These are phyloP conservation scores for Arthrobotrys iridis DNA, from an alignment of 2,329 filamentous ascomycete species.

Conservation along the genomic window DNA sequence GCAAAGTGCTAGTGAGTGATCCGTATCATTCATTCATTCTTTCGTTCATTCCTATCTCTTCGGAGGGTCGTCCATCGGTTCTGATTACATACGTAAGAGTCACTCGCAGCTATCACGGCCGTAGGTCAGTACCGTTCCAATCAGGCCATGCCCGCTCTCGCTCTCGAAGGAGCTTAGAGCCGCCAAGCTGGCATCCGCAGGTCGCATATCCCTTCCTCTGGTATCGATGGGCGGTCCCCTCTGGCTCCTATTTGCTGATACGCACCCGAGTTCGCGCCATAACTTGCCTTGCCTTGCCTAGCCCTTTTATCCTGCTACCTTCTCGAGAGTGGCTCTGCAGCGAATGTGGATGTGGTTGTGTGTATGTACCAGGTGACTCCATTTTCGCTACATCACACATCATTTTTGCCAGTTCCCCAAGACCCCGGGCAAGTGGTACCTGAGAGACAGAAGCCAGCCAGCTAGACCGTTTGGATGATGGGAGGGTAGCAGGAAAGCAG, in stretches of 20 bases:
- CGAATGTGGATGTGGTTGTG: too few relatives aligned
- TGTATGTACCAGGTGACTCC: slow-evolving; percentile 50
- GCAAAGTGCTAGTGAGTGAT: neutral
- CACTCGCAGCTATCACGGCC: slow-evolving; percentile 45
- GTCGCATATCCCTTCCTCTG: slow-evolving; percentile 49
- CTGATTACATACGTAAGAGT: slow-evolving; percentile 38
- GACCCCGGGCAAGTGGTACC: slow-evolving; percentile 22
- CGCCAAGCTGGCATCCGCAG: slow-evolving; percentile 24
- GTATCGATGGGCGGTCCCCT: neutral
- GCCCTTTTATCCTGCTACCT: slow-evolving; percentile 17
- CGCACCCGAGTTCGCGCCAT: slow-evolving; percentile 48
- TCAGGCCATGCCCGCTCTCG: slow-evolving; percentile 20
- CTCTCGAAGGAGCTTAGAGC: slow-evolving; percentile 27
- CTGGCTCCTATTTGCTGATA: slow-evolving; percentile 49
- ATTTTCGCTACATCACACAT: slow-evolving; percentile 42
- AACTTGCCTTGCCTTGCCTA: too few relatives aligned
- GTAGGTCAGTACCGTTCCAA: slow-evolving; percentile 10
- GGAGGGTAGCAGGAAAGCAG: too few relatives aligned
- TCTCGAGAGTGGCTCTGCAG: neutral
- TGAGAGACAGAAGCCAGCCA: neutral
- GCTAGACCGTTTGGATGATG: too few relatives aligned
- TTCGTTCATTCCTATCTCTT: neutral
- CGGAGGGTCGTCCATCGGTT: too few relatives aligned
- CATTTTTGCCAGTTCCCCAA: slow-evolving; percentile 29
- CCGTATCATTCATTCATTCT: neutral